Conservation (phyloP, 495 filamentous ascomycete species). For the Penicillium bialowiezense region DNA sequence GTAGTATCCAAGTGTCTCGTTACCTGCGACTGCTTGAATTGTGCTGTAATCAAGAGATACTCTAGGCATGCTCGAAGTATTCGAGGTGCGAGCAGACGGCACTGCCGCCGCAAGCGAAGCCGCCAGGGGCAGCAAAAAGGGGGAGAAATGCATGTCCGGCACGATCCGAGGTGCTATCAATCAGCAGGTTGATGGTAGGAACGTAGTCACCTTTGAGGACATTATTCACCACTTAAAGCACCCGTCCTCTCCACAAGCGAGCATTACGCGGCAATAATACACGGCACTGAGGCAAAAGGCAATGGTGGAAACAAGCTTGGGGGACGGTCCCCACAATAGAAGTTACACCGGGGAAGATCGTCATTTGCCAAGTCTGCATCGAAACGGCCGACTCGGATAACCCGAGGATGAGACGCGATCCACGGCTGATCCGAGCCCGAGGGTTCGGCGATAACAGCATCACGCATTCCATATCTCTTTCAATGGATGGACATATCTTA, state of each 20-base stretch:
- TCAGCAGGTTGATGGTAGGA: too few species aligned
- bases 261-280: constrained; percentile 2
- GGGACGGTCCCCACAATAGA: background rate
- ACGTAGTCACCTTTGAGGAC: too few species aligned
- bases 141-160: constrained; percentile 1
- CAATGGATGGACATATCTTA: too few species aligned
- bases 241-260: background rate
- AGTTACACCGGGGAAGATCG: background rate
- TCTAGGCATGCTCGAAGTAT: constrained; percentile 2
- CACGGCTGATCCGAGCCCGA: too few species aligned
- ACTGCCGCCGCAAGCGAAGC: constrained; percentile 6
- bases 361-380: background rate
- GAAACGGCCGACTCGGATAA: background rate
- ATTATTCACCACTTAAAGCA: too few species aligned
- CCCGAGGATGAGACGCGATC: background rate
- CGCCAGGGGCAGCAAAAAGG: constrained; percentile 7
- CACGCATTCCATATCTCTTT: too few species aligned
- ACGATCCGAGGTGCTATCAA: background rate
- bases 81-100: constrained; percentile 1
- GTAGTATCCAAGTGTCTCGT: constrained; percentile 19
- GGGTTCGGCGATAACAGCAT: too few species aligned
- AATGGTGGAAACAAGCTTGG: background rate
- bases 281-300: background rate
- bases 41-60: constrained; percentile 18
- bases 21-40: constrained; percentile 13